Base-by-base conservation (phyloP, 345 rosid species). In the Capsella bursapastoris region DNA sequence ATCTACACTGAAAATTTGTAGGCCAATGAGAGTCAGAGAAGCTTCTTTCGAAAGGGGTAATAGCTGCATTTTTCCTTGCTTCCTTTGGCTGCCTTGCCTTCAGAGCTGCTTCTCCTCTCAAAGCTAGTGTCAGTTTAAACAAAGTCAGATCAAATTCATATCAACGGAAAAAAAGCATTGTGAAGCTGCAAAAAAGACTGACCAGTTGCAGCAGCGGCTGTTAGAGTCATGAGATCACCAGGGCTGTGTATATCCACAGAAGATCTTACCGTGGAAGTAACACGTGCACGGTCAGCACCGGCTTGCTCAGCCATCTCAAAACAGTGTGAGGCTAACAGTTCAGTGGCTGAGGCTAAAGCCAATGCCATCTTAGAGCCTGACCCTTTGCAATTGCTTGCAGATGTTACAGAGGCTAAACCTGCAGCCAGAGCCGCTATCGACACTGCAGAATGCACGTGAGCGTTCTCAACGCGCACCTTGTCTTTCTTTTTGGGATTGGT, bases 181-280 rank as follows among this genome's bases (percentile, higher is more conserved):
- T 45, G 50, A 55, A 41, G 31, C 45, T 51, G 22, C 25, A 27
- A n/a, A 5, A 47, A 53, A 29, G 70, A 52, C 53, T n/a, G 82
- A 90, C 98, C 97, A 62, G 97, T 94, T 56, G 95, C 97, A 25
- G 98, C 97, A 27, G 97, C 91, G 7, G 98, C 98, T 57, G 98
- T 91, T 18, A 91, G 88, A 59, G 98, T 94, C 83, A 87, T 78
- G 32, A 94, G 89, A 84, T 94, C 96, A 41, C 98, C 90, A 0
- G 98, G 86, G 68, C 84, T 84, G 28, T 78, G 89, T 48, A 91
- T 82, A 68, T 91, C 98, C 16, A 94, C 86, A 8, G 95, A 93
- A 67, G 98, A 94, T 64, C 84, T 83, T 25, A 91, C 91, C 7
- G 82, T 86, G 34, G 90, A 80, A 74, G 90, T 86, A 47, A 93